Percentiles rank a stretch among this genome's conserved stretches.
Conservation (phyloP, 805 yeast species). For the Schwanniomyces vanrijiae region DNA sequence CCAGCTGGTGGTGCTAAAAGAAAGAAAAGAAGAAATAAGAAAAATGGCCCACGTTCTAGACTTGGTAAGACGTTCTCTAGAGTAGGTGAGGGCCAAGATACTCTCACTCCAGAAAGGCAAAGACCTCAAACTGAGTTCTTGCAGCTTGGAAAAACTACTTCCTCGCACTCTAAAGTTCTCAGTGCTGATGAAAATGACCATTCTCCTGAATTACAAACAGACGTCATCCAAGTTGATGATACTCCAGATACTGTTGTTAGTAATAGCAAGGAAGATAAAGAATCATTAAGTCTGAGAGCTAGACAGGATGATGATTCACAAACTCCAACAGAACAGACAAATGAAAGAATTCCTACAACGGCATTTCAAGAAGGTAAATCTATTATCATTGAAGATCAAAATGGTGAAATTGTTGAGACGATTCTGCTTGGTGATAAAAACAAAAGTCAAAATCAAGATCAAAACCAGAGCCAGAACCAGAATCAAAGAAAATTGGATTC, state of each 20-base stretch:
- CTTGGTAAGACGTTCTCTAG: slow-evolving; percentile 32
- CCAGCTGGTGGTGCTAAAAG: slow-evolving; percentile 77
- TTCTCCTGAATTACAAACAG: slow-evolving; percentile 1
- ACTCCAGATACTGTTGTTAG: slow-evolving; percentile 5
- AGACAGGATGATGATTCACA: slow-evolving; percentile 1
- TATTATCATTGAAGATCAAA: slow-evolving; percentile 75
- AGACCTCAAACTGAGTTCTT: slow-evolving; percentile 41
- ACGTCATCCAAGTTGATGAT: neutral
- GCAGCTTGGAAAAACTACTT: slow-evolving; percentile 35
- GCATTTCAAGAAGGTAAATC: slow-evolving; percentile 65
- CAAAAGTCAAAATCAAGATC: slow-evolving; percentile 6
- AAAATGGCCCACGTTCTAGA: slow-evolving; percentile 30
- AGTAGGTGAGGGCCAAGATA: slow-evolving; percentile 14
- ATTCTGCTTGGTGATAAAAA: slow-evolving; percentile 33
- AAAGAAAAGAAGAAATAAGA: slow-evolving; percentile 37
- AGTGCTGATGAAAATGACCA: slow-evolving; percentile 7
- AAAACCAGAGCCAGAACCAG: slow-evolving; percentile 1
- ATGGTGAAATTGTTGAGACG: slow-evolving; percentile 76
- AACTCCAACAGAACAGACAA: neutral
- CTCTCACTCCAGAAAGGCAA: slow-evolving; percentile 21
- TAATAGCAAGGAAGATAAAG: slow-evolving; percentile 7
- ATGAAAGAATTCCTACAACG: slow-evolving; percentile 26
- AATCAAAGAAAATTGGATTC: slow-evolving; percentile 10
- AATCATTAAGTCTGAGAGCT: slow-evolving; percentile 3
- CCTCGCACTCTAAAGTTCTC: slow-evolving; percentile 5